Conservation (phyloP, 306 rosid species). For the Dalbergia cultrata region DNA sequence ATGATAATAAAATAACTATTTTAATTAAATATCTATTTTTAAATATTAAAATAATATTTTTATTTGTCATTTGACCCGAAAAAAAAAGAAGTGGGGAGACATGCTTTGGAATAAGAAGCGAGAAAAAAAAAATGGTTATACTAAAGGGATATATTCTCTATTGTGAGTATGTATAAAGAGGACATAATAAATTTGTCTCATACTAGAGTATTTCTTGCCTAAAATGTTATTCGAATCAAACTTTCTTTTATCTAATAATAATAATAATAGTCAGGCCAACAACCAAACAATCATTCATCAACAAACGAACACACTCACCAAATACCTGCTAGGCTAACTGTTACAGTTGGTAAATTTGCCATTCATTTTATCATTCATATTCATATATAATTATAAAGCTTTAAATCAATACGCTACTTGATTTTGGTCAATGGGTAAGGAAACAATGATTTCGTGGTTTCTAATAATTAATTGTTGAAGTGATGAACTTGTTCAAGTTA, state of each 20-base stretch:
- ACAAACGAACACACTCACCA: background rate
- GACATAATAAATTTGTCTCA: too few relatives aligned
- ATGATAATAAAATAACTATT: too few relatives aligned
- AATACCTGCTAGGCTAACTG: background rate
- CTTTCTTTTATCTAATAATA: background rate
- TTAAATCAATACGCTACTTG: too few relatives aligned
- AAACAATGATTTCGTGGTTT: too few relatives aligned
- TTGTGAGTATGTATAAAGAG: too few relatives aligned
- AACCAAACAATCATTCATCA: background rate
- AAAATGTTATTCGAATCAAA: background rate
- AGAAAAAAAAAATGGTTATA: background rate
- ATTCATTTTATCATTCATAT: background rate
- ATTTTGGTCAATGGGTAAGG: too few relatives aligned
- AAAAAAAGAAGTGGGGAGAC: conserved; percentile 10
- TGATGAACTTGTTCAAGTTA: too few relatives aligned
- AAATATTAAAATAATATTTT: too few relatives aligned
- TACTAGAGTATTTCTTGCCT: background rate
- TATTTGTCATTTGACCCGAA: background rate
- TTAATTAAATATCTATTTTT: too few relatives aligned
- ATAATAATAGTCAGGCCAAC: background rate
- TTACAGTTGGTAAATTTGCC: background rate
- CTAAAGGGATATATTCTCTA: too few relatives aligned
- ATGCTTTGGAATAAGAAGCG: too few relatives aligned
- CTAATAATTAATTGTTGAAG: too few relatives aligned
- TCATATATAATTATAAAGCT: background rate